Evolutionary conservation across 2,329 filamentous ascomycete species (phyloP).

Genomic region (Bipolaris sorokiniana): DNA sequence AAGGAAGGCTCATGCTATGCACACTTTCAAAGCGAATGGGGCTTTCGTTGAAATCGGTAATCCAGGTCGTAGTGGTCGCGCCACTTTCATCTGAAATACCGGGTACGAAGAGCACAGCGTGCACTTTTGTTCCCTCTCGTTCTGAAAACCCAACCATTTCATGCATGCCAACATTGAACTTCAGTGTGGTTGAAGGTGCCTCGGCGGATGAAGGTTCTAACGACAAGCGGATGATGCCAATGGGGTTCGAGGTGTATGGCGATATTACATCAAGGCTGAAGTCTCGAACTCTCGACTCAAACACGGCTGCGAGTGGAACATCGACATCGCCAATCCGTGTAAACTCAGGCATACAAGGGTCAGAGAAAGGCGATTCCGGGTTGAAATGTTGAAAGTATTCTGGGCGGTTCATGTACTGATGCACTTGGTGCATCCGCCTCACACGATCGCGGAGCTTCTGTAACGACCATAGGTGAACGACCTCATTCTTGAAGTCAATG

Average conservation of each 20-base stretch:
- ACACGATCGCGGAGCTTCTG: slow-evolving; percentile 89
- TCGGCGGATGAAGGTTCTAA: slow-evolving; percentile 92
- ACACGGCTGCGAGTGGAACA: slow-evolving; percentile 89
- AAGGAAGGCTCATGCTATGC: slow-evolving; percentile 93
- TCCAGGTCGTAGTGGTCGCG: slow-evolving; percentile 93
- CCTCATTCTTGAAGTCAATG: slow-evolving; percentile 84
- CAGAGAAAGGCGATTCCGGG: slow-evolving; percentile 90
- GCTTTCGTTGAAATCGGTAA: slow-evolving; percentile 90
- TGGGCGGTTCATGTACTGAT: slow-evolving; percentile 93
- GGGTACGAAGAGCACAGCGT: slow-evolving; percentile 95
- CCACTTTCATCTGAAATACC: slow-evolving; percentile 83
- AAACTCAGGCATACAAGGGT: slow-evolving; percentile 88
- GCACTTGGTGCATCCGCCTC: slow-evolving; percentile 92
- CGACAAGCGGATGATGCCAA: slow-evolving; percentile 89
- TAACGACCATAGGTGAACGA: slow-evolving; percentile 92
- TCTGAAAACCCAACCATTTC: slow-evolving; percentile 94
- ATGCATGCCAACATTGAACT: slow-evolving; percentile 99
- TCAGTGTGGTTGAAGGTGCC: slow-evolving; percentile 88
- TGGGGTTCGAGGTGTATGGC: slow-evolving; percentile 86
- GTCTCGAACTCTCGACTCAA: slow-evolving; percentile 92
- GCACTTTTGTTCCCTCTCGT: slow-evolving; percentile 91
- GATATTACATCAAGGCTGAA: slow-evolving; percentile 90
- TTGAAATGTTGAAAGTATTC: slow-evolving; percentile 94
- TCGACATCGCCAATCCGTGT: slow-evolving; percentile 92
- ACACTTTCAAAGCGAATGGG: slow-evolving; percentile 95